Percentiles rank a stretch among this genome's conserved stretches.
Evolutionary conservation across 2,329 filamentous ascomycete species (phyloP).

Genomic region (Neocucurbitaria cava): DNA sequence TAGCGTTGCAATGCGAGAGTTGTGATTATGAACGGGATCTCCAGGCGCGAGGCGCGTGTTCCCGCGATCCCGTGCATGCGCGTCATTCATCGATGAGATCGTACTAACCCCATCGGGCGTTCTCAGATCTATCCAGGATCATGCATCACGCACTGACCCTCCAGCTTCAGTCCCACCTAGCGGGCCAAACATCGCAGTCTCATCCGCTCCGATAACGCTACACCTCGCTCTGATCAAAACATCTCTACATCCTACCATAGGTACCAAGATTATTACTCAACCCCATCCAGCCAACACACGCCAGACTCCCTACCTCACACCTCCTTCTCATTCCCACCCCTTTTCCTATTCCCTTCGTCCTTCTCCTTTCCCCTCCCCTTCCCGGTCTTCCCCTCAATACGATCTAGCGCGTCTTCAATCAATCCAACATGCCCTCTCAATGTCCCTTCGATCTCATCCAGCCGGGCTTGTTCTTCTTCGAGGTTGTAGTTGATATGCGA

Average conservation of each 20-base stretch:
- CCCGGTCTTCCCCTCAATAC: slow-evolving; percentile 53
- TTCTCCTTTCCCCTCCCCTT: too few relatives aligned
- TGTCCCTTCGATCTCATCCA: slow-evolving; percentile 58
- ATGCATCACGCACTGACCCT: background rate
- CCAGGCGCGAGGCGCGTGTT: slow-evolving; percentile 32
- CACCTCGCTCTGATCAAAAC: too few relatives aligned
- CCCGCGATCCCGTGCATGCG: slow-evolving; percentile 44
- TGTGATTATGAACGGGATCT: slow-evolving; percentile 1
- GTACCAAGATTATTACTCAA: too few relatives aligned
- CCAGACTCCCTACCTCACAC: too few relatives aligned
- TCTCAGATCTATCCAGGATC: background rate
- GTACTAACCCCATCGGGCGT: slow-evolving; percentile 19
- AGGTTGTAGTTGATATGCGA: slow-evolving; percentile 52
- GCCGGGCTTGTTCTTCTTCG: slow-evolving; percentile 57
- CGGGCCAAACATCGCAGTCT: too few relatives aligned
- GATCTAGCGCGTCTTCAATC: slow-evolving; percentile 55
- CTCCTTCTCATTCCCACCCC: too few relatives aligned
- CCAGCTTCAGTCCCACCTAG: background rate
- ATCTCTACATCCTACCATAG: too few relatives aligned
- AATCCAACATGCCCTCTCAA: slow-evolving; percentile 55
- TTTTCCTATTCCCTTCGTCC: too few relatives aligned
- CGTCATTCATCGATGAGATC: slow-evolving; percentile 38
- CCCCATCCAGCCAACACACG: too few relatives aligned
- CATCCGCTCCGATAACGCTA: too few relatives aligned
- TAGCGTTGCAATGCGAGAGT: background rate